phyloP scores from a whole-genome alignment of 257 asterid genomes.

The Petrea volubilis region DNA sequence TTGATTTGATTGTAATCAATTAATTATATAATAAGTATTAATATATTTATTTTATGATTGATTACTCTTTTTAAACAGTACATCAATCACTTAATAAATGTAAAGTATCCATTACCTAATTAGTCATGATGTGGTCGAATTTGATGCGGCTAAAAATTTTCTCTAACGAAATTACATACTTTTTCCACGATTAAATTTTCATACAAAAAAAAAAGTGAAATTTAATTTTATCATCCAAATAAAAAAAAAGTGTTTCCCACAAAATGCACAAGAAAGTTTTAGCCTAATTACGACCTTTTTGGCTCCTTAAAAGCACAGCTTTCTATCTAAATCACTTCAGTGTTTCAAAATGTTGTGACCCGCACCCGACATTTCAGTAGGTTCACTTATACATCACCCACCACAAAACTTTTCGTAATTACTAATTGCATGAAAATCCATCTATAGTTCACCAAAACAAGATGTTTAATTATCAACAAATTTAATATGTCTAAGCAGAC shows the following conservation, averaged over 20 bases:
- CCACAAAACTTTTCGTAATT: background rate
- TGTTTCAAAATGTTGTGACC: conserved; percentile 25
- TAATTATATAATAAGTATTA: no score
- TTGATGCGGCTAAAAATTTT: no score
- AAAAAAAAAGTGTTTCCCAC: background rate
- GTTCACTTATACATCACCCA: conserved; percentile 8
- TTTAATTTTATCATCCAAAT: background rate
- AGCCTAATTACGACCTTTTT: conserved; percentile 9
- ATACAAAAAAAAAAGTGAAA: no score
- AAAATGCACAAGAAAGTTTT: conserved; percentile 10
- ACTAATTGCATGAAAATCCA: background rate
- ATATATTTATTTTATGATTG: no score
- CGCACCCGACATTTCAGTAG: conserved; percentile 18
- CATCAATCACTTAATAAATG: no score
- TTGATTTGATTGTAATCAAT: no score
- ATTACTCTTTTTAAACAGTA: no score
- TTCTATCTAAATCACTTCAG: conserved; percentile 4
- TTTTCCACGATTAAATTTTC: no score
- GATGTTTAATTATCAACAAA: background rate
- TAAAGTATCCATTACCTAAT: no score
- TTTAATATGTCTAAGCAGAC: background rate
- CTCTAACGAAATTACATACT: no score
- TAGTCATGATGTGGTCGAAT: no score
- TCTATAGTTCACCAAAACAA: background rate
- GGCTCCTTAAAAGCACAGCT: background rate